Conservation (phyloP, 805 yeast species). For the Grigorovia jiainica region DNA sequence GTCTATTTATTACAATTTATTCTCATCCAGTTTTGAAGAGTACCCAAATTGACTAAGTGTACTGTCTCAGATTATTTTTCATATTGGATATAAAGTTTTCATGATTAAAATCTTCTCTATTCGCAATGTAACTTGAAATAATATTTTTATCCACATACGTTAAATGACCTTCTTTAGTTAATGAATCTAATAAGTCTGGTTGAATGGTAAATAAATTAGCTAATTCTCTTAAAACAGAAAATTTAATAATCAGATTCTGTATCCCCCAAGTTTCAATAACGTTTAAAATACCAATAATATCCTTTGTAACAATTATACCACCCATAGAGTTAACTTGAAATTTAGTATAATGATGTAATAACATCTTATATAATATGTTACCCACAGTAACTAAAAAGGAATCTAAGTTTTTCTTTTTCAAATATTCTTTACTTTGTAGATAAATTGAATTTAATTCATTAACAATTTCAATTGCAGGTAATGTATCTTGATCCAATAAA, state of each 20-base stretch:
- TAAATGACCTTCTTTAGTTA: constrained; percentile 74
- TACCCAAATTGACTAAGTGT: constrained; percentile 2
- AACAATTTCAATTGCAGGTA: constrained; percentile 56
- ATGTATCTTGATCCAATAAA: constrained; percentile 49
- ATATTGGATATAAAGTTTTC: constrained; percentile 23
- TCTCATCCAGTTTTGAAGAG: not conserved
- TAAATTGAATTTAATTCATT: constrained; percentile 34
- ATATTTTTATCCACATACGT: constrained; percentile 53
- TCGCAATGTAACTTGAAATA: constrained; percentile 55
- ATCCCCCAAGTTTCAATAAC: constrained; percentile 60
- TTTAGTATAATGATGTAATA: constrained; percentile 66
- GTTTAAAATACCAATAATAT: constrained; percentile 66
- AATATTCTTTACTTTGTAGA: constrained; percentile 29
- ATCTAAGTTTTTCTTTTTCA: constrained; percentile 40
- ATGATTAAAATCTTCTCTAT: constrained; percentile 58
- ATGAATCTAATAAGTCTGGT: constrained; percentile 64
- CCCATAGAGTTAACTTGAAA: constrained; percentile 74
- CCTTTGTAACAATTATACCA: constrained; percentile 73
- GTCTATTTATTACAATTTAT: constrained; percentile 31
- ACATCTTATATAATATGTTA: constrained; percentile 41
- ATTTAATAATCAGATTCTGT: constrained; percentile 48
- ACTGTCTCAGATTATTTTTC: constrained; percentile 16
- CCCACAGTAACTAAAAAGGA: constrained; percentile 51
- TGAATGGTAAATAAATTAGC: constrained; percentile 81
- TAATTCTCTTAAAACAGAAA: constrained; percentile 67